Evolutionary conservation across 768 basidiomycete species (phyloP).

Genomic region (Leccinellum albellum): DNA sequence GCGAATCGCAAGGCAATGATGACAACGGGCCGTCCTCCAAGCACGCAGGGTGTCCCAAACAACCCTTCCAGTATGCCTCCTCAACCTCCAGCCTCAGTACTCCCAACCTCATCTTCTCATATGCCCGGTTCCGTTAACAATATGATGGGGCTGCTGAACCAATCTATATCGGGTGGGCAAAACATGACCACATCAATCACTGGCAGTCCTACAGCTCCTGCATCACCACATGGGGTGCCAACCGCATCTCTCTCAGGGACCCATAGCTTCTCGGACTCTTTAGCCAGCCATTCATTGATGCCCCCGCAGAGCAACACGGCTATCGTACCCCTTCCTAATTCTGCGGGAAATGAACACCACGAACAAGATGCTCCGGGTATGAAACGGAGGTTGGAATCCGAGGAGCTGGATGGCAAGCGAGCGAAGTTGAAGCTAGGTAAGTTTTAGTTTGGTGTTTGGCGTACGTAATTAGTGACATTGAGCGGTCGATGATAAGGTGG

Average conservation of each 20-base stretch:
- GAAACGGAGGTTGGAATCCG: slow-evolving; percentile 70
- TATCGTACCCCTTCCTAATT: slow-evolving; percentile 8
- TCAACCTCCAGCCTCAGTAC: slow-evolving; percentile 12
- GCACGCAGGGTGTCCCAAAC: slow-evolving; percentile 8
- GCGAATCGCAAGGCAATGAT: slow-evolving; percentile 54
- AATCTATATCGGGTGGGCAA: slow-evolving; percentile 22
- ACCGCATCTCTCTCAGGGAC: slow-evolving; percentile 23
- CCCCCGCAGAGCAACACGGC: slow-evolving; percentile 11
- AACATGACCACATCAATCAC: slow-evolving; percentile 17
- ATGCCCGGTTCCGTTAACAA: slow-evolving; percentile 13
- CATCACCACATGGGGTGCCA: slow-evolving; percentile 23
- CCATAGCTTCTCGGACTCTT: slow-evolving; percentile 24
- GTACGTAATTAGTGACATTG: slow-evolving; percentile 25
- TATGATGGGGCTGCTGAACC: slow-evolving; percentile 26
- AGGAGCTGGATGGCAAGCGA: slow-evolving; percentile 66
- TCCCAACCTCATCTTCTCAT: slow-evolving; percentile 20
- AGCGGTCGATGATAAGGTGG: slow-evolving; percentile 26
- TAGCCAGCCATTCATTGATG: slow-evolving; percentile 17
- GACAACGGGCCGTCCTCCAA: slow-evolving; percentile 35
- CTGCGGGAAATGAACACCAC: slow-evolving; percentile 28
- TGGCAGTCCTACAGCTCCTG: slow-evolving; percentile 22
- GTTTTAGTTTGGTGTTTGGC: slow-evolving; percentile 28
- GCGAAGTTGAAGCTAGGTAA: slow-evolving; percentile 69
- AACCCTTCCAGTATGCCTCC: slow-evolving; percentile 17
- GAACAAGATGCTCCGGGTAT: slow-evolving; percentile 63